Evolutionary conservation across 2,329 filamentous ascomycete species (phyloP).

Genomic region (Aspergillus latus): DNA sequence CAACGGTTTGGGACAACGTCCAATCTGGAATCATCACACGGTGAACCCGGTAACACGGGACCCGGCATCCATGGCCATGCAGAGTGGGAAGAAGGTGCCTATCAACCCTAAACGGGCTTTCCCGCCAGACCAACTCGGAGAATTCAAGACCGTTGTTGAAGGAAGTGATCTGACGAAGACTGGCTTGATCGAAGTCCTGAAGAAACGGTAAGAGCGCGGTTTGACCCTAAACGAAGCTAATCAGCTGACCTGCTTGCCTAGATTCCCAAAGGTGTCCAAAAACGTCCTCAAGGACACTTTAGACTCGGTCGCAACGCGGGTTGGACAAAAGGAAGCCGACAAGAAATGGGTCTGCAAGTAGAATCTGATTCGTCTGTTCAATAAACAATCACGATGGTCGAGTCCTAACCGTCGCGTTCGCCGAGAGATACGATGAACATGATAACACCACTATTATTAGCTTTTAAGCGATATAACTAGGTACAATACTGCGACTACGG

Average conservation of each 20-base stretch:
- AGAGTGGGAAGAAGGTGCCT: constrained; percentile 14
- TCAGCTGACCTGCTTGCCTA: constrained; percentile 27
- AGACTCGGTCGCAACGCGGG: constrained; percentile 62
- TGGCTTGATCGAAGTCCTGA: constrained; percentile 72
- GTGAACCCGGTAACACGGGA: constrained; percentile 19
- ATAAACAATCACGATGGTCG: not conserved
- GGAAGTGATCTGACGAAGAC: constrained; percentile 72
- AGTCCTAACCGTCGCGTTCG: not conserved
- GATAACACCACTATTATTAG: not conserved
- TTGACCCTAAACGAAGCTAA: constrained; percentile 1
- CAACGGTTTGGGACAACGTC: constrained; percentile 15
- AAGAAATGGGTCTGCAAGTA: constrained; percentile 62
- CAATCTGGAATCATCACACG: constrained; percentile 26
- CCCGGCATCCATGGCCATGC: constrained; percentile 10
- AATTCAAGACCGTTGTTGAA: constrained; percentile 69
- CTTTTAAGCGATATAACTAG: not conserved
- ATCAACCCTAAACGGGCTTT: constrained; percentile 48
- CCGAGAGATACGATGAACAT: not conserved
- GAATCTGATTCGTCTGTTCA: not conserved
- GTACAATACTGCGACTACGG: not conserved
- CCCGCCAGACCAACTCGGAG: constrained; percentile 59
- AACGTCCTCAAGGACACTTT: constrained; percentile 71
- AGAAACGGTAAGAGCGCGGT: constrained; percentile 57
- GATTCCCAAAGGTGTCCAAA: constrained; percentile 69
- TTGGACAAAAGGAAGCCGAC: constrained; percentile 61